Percentiles rank a stretch among this genome's conserved stretches.
Conservation (phyloP, 345 rosid genomes). For the Pistacia atlantica region DNA sequence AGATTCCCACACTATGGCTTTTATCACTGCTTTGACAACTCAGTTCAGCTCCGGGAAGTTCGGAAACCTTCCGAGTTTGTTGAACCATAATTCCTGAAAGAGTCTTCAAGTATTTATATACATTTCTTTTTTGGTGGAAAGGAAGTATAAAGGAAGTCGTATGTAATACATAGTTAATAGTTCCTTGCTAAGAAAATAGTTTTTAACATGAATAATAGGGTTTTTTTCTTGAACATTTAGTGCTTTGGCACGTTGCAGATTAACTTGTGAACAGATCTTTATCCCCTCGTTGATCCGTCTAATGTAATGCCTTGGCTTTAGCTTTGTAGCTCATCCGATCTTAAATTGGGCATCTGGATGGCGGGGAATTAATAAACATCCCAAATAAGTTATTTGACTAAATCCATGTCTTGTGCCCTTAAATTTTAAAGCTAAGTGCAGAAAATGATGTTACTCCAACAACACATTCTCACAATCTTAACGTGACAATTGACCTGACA, state of each 20-base stretch:
- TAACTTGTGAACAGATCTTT: not conserved
- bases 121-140: not conserved
- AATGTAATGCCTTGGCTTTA: not conserved
- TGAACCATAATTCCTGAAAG: constrained; percentile 17
- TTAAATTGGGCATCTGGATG: not conserved
- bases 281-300: not conserved
- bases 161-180: not conserved
- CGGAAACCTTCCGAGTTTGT: constrained; percentile 58
- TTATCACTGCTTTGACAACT: constrained; percentile 88
- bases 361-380: too few species aligned
- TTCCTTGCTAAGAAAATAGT: not conserved
- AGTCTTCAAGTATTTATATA: not conserved
- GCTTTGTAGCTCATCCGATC: not conserved
- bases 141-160: not conserved
- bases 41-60: constrained; percentile 79
- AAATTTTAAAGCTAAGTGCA: too few species aligned
- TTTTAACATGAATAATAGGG: too few species aligned
- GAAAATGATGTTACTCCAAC: too few species aligned
- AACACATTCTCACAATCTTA: too few species aligned
- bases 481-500: too few species aligned
- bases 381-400: too few species aligned
- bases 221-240: not conserved
- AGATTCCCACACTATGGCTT: constrained; percentile 92
- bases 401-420: too few species aligned
- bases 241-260: not conserved